Evolutionary conservation across 2,329 filamentous ascomycete genomes (phyloP).

Genomic region (Neofusicoccum sp.): DNA sequence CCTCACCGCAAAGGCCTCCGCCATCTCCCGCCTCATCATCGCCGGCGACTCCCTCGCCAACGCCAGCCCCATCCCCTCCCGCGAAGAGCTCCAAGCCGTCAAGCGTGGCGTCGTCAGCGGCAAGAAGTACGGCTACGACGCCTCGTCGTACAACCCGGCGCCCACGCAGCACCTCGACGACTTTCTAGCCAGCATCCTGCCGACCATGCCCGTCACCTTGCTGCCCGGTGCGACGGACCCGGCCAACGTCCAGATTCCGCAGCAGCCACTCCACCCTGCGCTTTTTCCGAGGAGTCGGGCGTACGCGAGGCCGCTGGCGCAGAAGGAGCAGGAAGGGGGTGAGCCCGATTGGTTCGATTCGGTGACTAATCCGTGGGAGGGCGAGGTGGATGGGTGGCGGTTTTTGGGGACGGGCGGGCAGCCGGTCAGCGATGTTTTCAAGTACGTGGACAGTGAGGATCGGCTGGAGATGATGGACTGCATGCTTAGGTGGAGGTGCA

Average conservation of each 20-base stretch:
- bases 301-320: slow-evolving; percentile 60
- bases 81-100: slow-evolving; percentile 48
- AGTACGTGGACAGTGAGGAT: slow-evolving; percentile 68
- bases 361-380: slow-evolving; percentile 92
- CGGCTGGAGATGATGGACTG: slow-evolving; percentile 89
- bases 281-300: slow-evolving; percentile 79
- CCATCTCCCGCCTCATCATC: slow-evolving; percentile 84
- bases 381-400: slow-evolving; percentile 86
- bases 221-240: slow-evolving; percentile 84
- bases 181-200: slow-evolving; percentile 79
- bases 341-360: slow-evolving; percentile 76
- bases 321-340: slow-evolving; percentile 38
- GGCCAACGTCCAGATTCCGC: slow-evolving; percentile 85
- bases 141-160: slow-evolving; percentile 80
- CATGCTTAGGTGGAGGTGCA: slow-evolving; percentile 89
- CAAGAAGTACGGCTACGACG: slow-evolving; percentile 95
- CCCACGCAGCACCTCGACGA: slow-evolving; percentile 83
- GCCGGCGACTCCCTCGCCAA: slow-evolving; percentile 82
- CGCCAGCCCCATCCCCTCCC: slow-evolving; percentile 48
- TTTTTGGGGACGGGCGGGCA: slow-evolving; percentile 87
- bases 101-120: slow-evolving; percentile 47
- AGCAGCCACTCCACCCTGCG: slow-evolving; percentile 89
- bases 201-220: slow-evolving; percentile 84
- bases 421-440: slow-evolving; percentile 90
- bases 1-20: slow-evolving; percentile 59